These are phyloP conservation scores for Solanum virginianum DNA, from an alignment of 257 asterid species.

Conservation along the genomic window DNA sequence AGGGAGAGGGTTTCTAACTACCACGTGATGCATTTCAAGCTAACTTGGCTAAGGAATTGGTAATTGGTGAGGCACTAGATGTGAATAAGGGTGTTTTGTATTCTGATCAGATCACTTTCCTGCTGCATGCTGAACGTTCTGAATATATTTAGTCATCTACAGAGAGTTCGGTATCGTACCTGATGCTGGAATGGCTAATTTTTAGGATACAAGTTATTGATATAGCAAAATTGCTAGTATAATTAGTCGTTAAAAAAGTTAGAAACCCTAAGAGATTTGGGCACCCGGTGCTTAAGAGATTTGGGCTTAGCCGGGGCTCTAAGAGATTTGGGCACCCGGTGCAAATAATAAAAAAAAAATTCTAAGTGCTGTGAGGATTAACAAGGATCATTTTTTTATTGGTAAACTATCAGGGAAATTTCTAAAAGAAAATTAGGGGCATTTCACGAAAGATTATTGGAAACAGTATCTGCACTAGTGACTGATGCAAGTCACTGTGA, in stretches of 20 bases:
- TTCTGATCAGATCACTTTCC: neutral
- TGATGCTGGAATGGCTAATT: neutral
- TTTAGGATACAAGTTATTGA: neutral
- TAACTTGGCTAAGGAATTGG: neutral
- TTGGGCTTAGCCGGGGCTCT: no score
- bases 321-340: no score
- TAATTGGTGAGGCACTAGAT: neutral
- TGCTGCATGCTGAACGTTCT: neutral
- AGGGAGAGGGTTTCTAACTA: neutral
- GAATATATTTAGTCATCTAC: neutral
- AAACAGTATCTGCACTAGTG: neutral
- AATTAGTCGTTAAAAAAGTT: neutral
- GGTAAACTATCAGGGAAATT: neutral
- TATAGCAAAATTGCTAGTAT: neutral
- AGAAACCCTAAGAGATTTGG: neutral
- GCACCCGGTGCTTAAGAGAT: no score
- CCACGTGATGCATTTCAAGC: neutral
- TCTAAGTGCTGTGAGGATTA: neutral
- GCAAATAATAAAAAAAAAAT: neutral
- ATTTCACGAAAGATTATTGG: neutral
- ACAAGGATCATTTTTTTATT: neutral
- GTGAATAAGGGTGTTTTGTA: neutral
- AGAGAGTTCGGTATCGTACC: neutral
- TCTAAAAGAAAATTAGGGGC: neutral
- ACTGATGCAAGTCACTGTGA: neutral